phyloP scores from a whole-genome alignment of 2,329 filamentous ascomycete genomes.

The Fusarium sp. region DNA sequence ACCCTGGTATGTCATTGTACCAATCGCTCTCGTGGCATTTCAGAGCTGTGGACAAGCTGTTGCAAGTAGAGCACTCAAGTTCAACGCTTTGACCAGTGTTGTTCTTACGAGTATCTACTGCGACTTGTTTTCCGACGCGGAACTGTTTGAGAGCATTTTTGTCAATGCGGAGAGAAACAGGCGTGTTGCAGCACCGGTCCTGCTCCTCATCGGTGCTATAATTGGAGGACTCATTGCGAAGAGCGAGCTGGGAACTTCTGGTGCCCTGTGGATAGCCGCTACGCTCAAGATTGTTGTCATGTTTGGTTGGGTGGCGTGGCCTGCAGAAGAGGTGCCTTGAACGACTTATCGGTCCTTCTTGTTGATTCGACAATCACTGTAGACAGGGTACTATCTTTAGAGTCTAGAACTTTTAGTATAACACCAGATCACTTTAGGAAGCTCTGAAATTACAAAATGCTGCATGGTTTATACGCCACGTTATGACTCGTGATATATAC shows the following conservation, averaged over 20 bases:
- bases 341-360: not conserved
- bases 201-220: slow-evolving; percentile 63
- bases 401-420: not conserved
- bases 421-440: slow-evolving; percentile 14
- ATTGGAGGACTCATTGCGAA: slow-evolving; percentile 63
- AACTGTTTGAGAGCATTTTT: slow-evolving; percentile 54
- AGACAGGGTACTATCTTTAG: not conserved
- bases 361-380: not conserved
- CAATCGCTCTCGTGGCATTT: slow-evolving; percentile 77
- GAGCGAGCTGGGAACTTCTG: slow-evolving; percentile 60
- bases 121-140: slow-evolving; percentile 77
- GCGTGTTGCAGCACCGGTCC: slow-evolving; percentile 60
- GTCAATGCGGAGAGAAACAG: slow-evolving; percentile 64
- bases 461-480: not conserved
- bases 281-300: slow-evolving; percentile 67
- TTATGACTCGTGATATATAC: not conserved
- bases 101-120: slow-evolving; percentile 86
- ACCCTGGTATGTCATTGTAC: slow-evolving; percentile 71
- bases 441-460: not conserved
- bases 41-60: slow-evolving; percentile 84
- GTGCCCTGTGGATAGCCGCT: slow-evolving; percentile 70
- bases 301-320: slow-evolving; percentile 71
- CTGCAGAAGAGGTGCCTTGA: slow-evolving; percentile 53
- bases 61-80: slow-evolving; percentile 76
- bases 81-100: slow-evolving; percentile 79